Base-by-base conservation (phyloP, 768 basidiomycete genomes). In the Podaxis sp. region DNA sequence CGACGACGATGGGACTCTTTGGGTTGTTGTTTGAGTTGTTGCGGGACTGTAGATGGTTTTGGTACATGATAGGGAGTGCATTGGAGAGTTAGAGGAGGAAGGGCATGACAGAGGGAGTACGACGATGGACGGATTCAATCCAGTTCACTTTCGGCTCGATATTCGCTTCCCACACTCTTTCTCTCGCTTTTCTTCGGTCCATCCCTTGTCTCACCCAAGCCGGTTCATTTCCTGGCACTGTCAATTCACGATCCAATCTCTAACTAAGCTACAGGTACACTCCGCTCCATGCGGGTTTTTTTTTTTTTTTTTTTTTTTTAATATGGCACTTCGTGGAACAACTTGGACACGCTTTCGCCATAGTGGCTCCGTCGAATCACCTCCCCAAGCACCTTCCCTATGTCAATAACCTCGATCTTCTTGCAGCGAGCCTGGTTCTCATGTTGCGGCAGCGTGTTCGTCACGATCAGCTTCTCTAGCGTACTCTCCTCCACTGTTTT, bases 301-400 rank as follows among this genome's bases (percentile, higher is more conserved):
- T 32, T 32, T 79, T 84, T 32, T 32, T 79, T 84, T n/a, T n/a
- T 79, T 84, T 65, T 61, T 32, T 32, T 32, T 79, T 84, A 93
- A 74, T 91, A 93, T 66, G 91, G 91, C 67, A 94, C 90, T 73
- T 94, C 91, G 68, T 93, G 84, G 76, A 94, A 94, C 65, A 93
- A 76, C 78, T 89, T 91, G 62, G 88, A 90, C 64, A 94, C 88
- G 75, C 90, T 91, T 76, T 95, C 93, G n/a, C 96, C 96, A 69
- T 97, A 98, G 73, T 98, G 96, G 67, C 92, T 95, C 63, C 96
- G 83, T 66, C 96, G 80, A 62, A 98, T 96, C 64, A 95, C 92
- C 82, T 98, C 96, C 42, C 94, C 97, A 50, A 99, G 84, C 66
- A 98, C 94, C 18, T 89, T 87, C 25, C 93, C 93, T 65, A 99